Evolutionary conservation across 2,329 filamentous ascomycete species (phyloP).

Genomic region (Penicillium sp.): DNA sequence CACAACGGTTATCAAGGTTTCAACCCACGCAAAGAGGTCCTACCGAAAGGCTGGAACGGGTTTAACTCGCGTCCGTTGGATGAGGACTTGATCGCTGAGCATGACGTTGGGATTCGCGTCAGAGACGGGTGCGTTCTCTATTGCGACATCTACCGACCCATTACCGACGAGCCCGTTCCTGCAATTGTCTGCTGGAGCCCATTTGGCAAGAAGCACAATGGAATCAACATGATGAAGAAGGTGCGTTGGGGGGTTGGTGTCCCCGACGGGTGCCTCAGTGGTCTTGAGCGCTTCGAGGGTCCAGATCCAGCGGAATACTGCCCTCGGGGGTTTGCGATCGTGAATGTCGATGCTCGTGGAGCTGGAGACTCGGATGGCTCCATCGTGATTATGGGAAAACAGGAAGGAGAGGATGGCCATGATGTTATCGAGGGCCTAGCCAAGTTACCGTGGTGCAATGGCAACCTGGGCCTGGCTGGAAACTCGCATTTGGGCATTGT

Average conservation of each 20-base stretch:
- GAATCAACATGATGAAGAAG: slow-evolving; percentile 42
- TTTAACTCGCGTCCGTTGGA: slow-evolving; percentile 38
- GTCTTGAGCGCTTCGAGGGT: slow-evolving; percentile 49
- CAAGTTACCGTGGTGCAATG: slow-evolving; percentile 50
- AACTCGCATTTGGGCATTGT: slow-evolving; percentile 50
- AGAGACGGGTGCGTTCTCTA: slow-evolving; percentile 50
- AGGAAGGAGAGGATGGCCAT: slow-evolving; percentile 51
- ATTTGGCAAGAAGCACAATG: slow-evolving; percentile 53
- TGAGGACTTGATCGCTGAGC: slow-evolving; percentile 48
- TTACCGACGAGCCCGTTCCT: slow-evolving; percentile 40
- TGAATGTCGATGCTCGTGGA: slow-evolving; percentile 40
- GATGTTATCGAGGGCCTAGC: slow-evolving; percentile 52
- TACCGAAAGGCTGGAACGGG: slow-evolving; percentile 43
- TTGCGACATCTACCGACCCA: slow-evolving; percentile 51
- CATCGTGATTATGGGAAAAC: slow-evolving; percentile 45
- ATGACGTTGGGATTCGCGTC: slow-evolving; percentile 50
- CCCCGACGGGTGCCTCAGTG: slow-evolving; percentile 21
- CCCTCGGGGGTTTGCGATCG: slow-evolving; percentile 37
- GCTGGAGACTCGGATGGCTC: slow-evolving; percentile 39
- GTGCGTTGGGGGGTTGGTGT: slow-evolving; percentile 32
- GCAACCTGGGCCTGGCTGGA: slow-evolving; percentile 48
- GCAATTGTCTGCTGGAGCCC: slow-evolving; percentile 51
- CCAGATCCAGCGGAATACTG: slow-evolving; percentile 44
- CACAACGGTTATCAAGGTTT: slow-evolving; percentile 49
- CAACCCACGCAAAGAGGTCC: slow-evolving; percentile 42